Evolutionary conservation across 345 rosid species (phyloP).

Genomic region (Boechera retrofracta): DNA sequence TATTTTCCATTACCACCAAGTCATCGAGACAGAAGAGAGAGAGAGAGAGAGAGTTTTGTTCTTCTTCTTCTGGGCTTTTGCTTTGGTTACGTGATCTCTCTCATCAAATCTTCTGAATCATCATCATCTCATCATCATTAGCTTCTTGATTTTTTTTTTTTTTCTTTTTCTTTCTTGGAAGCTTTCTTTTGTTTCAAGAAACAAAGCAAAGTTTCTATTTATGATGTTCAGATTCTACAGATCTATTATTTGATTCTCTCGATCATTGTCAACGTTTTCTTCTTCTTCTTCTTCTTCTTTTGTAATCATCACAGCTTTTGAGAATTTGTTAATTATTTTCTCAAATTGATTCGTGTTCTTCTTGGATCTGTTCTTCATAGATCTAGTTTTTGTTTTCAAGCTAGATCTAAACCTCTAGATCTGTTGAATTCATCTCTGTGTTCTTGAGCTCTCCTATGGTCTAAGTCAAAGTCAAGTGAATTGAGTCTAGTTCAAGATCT

Average conservation of each 20-base stretch:
- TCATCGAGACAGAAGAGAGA: background rate
- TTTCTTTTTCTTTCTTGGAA: background rate
- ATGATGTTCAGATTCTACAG: conserved; percentile 46
- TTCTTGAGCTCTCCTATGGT: background rate
- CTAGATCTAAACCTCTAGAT: conserved; percentile 20
- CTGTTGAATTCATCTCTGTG: background rate
- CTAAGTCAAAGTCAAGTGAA: background rate
- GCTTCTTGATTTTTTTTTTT: conserved; percentile 32
- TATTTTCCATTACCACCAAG: conserved; percentile 26
- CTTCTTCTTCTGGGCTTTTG: conserved; percentile 10
- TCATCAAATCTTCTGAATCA: conserved; percentile 28
- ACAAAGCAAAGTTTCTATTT: conserved; percentile 34
- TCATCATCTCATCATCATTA: conserved; percentile 43
- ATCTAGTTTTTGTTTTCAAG: background rate
- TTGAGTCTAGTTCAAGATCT: background rate
- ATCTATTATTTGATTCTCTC: conserved; percentile 46
- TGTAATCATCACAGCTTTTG: conserved; percentile 29
- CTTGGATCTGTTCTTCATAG: conserved; percentile 4
- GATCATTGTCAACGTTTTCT: conserved; percentile 32
- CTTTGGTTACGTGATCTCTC: conserved; percentile 25
- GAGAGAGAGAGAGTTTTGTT: conserved; percentile 17
- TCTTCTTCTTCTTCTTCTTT: conserved; percentile 3
- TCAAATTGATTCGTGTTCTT: conserved; percentile 27
- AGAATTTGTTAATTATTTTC: background rate
- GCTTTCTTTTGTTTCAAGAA: background rate